A percentile compares a stretch with the other conserved stretches of the same genome.
Evolutionary conservation across 306 rosid genomes (phyloP).

Genomic region (Mucuna pruriens): DNA sequence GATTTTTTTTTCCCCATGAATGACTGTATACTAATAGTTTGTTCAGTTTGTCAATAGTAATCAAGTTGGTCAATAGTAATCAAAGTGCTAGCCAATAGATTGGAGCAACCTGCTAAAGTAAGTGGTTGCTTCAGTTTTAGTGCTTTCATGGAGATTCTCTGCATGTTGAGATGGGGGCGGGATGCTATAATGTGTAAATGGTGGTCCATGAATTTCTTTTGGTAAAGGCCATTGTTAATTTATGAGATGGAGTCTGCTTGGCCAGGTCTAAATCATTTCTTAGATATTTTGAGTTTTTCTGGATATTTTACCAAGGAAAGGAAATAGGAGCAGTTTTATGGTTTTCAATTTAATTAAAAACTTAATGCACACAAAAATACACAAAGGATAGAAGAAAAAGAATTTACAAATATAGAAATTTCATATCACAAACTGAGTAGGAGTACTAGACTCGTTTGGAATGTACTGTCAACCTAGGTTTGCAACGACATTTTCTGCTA

Average conservation of each 20-base stretch:
- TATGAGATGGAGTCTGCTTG: not conserved
- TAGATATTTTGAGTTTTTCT: not conserved
- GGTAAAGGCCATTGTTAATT: not conserved
- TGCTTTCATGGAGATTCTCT: constrained; percentile 13
- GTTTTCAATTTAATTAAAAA: not conserved
- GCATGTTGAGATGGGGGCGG: not conserved
- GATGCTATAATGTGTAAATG: not conserved
- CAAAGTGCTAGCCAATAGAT: not conserved
- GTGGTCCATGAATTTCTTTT: not conserved
- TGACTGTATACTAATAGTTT: not conserved
- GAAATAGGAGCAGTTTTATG: not conserved
- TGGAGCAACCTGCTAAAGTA: not conserved
- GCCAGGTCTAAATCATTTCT: not conserved
- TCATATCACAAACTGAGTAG: not conserved
- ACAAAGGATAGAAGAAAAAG: no score
- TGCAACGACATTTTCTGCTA: not conserved
- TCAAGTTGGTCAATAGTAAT: constrained; percentile 4
- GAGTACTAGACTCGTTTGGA: not conserved
- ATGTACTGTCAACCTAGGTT: not conserved
- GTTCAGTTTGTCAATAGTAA: not conserved
- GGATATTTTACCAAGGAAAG: not conserved
- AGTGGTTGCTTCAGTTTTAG: not conserved
- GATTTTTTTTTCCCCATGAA: not conserved
- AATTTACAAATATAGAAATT: not conserved
- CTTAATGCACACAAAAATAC: not conserved